Conservation (phyloP, 176 grass and related monocot species). For the Phragmites australis region DNA sequence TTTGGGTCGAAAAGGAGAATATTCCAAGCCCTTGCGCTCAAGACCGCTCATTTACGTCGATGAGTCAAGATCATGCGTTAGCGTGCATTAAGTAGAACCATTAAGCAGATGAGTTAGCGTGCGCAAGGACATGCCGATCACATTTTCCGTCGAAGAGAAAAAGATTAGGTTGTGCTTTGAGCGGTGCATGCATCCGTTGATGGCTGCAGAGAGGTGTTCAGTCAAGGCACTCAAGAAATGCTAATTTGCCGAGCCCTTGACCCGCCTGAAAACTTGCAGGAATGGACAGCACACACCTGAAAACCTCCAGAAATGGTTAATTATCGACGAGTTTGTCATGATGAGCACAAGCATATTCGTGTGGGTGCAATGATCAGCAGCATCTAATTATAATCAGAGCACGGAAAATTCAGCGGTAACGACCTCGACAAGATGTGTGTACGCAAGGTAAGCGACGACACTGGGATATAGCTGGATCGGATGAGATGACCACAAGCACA, state of each 20-base stretch:
- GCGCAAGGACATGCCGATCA: too few relatives aligned
- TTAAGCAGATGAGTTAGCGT: too few relatives aligned
- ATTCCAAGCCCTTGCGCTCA: too few relatives aligned
- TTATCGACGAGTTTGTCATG: neutral
- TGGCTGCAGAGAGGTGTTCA: conserved; percentile 14
- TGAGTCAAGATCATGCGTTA: too few relatives aligned
- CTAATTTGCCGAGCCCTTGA: neutral
- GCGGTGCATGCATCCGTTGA: neutral
- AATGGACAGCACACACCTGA: neutral
- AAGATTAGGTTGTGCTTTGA: neutral
- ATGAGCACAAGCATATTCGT: neutral
- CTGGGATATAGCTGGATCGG: too few relatives aligned
- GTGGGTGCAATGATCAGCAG: neutral
- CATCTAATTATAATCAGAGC: neutral
- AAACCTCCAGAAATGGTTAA: conserved; percentile 29
- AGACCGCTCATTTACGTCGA: too few relatives aligned
- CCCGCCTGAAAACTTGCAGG: neutral
- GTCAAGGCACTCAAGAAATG: conserved; percentile 26
- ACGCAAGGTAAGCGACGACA: neutral
- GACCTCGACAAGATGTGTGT: neutral
- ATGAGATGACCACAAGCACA: conserved; percentile 15
- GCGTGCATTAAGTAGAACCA: too few relatives aligned
- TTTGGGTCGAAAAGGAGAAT: too few relatives aligned
- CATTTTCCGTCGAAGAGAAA: neutral
- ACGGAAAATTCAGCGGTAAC: neutral